Base-by-base conservation (phyloP, 192 early-diverging fungal species). In the Lobosporangium transversale region DNA sequence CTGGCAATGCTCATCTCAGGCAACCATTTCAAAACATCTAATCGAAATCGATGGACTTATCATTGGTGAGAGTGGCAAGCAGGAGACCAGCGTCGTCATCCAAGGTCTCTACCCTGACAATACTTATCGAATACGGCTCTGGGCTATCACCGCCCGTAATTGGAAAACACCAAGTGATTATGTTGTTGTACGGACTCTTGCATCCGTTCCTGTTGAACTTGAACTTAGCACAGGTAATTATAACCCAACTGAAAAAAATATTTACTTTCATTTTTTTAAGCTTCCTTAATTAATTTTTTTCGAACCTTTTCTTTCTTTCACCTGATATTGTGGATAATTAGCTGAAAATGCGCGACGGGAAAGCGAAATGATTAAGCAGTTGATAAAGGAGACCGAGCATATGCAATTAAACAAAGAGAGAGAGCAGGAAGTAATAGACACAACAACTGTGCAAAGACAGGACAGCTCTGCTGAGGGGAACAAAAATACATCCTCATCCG, bases 81-180 rank as follows among this genome's bases (percentile, higher is more conserved):
- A 76, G 58, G 73, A 76, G 31, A 76, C 73, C n/a, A 76, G 73
- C 30, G 73, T 76, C 14, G 73, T 76, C 1, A 76, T 76, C 48
- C 73, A 76, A 24, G 73, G 73, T 4, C 54, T 76, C 4, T 62
- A 76, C 33, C 73, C 73, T 20, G 73, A 76, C 35, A 76, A 67
- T 24, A 76, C 65, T 49, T 76, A 76, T 48, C 37, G 73, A 40
- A 76, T 76, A 24, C 52, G 73, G 32, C 64, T 76, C 20, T 76
- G 73, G 73, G 73, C 73, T 7, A 67, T 76, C 47, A 76, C 73
- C 1, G 67, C 73, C 21, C 73, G 73, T 20, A 76, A 76, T 40
- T 76, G 73, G 73, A 76, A 76, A 62, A 76, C 64, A 0, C 73
- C 73, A 9, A 76, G 73, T 29, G 73, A 76, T 44, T 76, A 67